Conservation (phyloP, 2,329 filamentous ascomycete genomes). For the Fusarium abutilonis region DNA sequence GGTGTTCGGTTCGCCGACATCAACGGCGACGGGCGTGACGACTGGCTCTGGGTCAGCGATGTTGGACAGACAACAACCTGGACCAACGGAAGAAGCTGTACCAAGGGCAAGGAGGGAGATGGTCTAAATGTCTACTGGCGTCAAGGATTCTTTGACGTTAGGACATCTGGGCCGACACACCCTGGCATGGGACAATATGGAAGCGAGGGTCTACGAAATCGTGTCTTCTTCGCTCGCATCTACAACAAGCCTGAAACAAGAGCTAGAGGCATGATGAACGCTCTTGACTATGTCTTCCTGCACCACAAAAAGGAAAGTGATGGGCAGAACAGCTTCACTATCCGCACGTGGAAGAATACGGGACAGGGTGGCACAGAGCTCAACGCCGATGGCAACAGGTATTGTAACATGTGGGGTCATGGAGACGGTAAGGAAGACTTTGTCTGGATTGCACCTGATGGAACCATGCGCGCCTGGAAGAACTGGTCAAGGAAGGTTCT, state of each 20-base stretch:
- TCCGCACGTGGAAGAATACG: constrained; percentile 6
- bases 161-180: background rate
- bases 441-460: constrained; percentile 19
- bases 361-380: background rate
- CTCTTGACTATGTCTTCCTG: constrained; percentile 26
- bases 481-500: background rate
- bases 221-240: constrained; percentile 25
- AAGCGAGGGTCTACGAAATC: background rate
- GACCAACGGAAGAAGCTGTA: constrained; percentile 41
- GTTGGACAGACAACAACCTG: constrained; percentile 32
- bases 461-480: constrained; percentile 1
- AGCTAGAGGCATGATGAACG: constrained; percentile 5
- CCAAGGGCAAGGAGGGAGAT: constrained; percentile 25
- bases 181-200: constrained; percentile 13
- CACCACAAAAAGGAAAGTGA: constrained; percentile 2
- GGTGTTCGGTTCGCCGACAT: constrained; percentile 42
- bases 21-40: constrained; percentile 33
- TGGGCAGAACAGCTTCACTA: background rate
- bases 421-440: constrained; percentile 19
- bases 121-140: constrained; percentile 41
- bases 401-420: constrained; percentile 36
- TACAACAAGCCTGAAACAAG: constrained; percentile 14
- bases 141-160: constrained; percentile 22
- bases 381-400: constrained; percentile 28
- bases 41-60: constrained; percentile 40